These are phyloP conservation scores for Plectranthus barbatus DNA, from an alignment of 257 asterid genomes.

Conservation along the genomic window DNA sequence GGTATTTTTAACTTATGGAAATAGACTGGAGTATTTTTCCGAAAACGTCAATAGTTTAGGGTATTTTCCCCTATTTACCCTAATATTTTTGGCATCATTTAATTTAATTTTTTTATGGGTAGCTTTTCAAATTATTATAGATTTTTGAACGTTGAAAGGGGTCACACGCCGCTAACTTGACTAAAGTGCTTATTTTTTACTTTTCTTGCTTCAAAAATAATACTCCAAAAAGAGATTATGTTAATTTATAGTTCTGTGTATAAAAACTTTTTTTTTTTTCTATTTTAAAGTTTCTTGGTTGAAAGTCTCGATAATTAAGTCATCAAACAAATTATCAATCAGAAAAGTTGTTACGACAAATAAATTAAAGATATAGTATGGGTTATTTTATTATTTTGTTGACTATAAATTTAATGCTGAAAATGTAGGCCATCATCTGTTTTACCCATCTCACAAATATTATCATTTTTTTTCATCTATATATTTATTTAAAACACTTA, in stretches of 20 bases:
- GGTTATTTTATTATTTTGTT: too few relatives aligned
- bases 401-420: too few relatives aligned
- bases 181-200: background rate
- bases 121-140: background rate
- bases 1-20: too few relatives aligned
- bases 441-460: too few relatives aligned
- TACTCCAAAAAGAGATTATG: background rate
- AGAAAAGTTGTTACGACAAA: background rate
- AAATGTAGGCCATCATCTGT: too few relatives aligned
- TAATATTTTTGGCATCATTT: background rate
- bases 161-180: conserved; percentile 13
- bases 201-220: background rate
- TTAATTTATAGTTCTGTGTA: background rate
- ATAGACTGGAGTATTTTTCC: too few relatives aligned
- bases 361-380: background rate
- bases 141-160: background rate
- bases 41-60: too few relatives aligned
- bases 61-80: too few relatives aligned
- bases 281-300: background rate
- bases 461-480: too few relatives aligned
- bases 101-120: background rate
- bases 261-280: too few relatives aligned
- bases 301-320: background rate
- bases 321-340: background rate
- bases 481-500: too few relatives aligned